These are phyloP conservation scores for Aspergillus homomorphus DNA, from an alignment of 495 filamentous ascomycete species.

Conservation along the genomic window DNA sequence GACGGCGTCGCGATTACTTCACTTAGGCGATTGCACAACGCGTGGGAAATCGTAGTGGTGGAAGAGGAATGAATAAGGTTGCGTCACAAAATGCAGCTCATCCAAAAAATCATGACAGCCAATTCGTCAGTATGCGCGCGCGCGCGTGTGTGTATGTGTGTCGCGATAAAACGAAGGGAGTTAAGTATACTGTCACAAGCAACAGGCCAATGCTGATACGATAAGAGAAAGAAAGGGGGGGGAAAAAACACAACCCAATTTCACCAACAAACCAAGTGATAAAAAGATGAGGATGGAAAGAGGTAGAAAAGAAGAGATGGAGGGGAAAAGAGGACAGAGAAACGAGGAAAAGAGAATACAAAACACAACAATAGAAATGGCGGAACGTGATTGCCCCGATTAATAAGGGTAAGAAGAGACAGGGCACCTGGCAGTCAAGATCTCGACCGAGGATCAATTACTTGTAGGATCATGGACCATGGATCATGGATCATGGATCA, in stretches of 20 bases:
- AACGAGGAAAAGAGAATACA: not conserved
- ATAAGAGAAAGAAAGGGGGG: slow-evolving; percentile 4
- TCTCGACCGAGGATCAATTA: not conserved
- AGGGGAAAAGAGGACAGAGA: too few relatives aligned
- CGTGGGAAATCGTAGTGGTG: slow-evolving; percentile 32
- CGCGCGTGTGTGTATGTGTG: slow-evolving; percentile 9
- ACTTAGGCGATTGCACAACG: slow-evolving; percentile 16
- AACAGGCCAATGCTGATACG: not conserved
- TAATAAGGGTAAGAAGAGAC: not conserved
- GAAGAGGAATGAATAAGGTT: slow-evolving; percentile 21
- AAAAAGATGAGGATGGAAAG: not conserved
- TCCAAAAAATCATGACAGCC: slow-evolving; percentile 12
- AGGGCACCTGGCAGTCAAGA: not conserved
- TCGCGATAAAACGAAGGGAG: slow-evolving; percentile 29
- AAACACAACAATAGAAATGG: not conserved
- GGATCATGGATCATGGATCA: too few relatives aligned
- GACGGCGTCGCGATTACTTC: slow-evolving; percentile 1
- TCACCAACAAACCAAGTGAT: not conserved
- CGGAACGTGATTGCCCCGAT: not conserved
- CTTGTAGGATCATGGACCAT: too few relatives aligned
- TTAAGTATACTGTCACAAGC: not conserved
- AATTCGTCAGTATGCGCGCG: slow-evolving; percentile 19
- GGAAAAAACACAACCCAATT: slow-evolving; percentile 2
- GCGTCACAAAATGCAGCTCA: slow-evolving; percentile 26
- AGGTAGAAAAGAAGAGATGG: not conserved